These are phyloP conservation scores for Yamadazyma laniorum DNA, from an alignment of 805 yeast species.

Conservation along the genomic window DNA sequence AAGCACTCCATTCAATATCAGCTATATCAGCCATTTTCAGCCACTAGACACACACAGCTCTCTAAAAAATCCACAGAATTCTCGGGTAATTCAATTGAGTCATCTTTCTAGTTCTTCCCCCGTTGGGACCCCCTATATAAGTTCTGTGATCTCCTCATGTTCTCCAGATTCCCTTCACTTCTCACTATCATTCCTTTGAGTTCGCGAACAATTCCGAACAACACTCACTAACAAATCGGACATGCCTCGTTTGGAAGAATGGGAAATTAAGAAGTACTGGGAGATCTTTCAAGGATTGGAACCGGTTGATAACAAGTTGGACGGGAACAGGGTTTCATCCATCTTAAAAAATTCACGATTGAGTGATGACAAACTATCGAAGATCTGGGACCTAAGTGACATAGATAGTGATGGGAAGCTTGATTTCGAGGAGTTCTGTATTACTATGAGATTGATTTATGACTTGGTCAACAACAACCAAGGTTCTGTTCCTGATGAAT, in stretches of 20 bases:
- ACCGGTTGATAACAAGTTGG: conserved; percentile 75
- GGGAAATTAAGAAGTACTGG: conserved; percentile 98
- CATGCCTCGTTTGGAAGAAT: conserved; percentile 78
- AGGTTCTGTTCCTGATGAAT: conserved; percentile 56
- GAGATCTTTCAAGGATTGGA: conserved; percentile 89
- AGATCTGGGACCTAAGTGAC: conserved; percentile 90
- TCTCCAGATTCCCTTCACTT: too few relatives aligned
- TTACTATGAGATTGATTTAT: conserved; percentile 92
- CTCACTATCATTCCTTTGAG: too few relatives aligned
- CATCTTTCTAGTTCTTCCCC: too few relatives aligned
- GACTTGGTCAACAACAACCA: conserved; percentile 78
- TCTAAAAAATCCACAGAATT: too few relatives aligned
- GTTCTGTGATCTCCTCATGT: too few relatives aligned
- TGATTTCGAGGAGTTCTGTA: conserved; percentile 97
- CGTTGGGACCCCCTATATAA: too few relatives aligned
- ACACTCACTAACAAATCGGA: too few relatives aligned
- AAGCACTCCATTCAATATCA: too few relatives aligned
- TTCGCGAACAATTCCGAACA: too few relatives aligned
- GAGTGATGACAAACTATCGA: conserved; percentile 69
- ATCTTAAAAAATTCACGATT: conserved; percentile 88
- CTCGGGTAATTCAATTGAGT: too few relatives aligned
- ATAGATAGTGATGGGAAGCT: conserved; percentile 87
- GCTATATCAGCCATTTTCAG: too few relatives aligned
- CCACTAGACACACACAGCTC: too few relatives aligned
- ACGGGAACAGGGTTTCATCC: conserved; percentile 81